Evolutionary conservation across 2,329 filamentous ascomycete species (phyloP), one percentile per base, ranked within the genome.

Genomic region (Ampelomyces quisqualis): DNA sequence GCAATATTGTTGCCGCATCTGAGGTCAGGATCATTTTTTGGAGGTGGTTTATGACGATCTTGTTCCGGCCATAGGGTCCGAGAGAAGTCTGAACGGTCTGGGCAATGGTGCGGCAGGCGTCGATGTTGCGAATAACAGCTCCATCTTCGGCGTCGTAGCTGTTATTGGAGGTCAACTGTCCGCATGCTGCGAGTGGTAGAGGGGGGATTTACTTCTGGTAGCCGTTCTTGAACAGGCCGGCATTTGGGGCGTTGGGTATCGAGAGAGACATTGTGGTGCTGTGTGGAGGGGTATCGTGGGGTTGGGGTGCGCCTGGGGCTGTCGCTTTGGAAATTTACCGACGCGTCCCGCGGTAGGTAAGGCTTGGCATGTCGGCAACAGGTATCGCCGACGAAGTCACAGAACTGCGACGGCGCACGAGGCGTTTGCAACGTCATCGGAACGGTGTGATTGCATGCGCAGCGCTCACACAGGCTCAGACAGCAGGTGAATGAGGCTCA

Each of bases 81-180:
- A 98, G 81, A 31, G 93, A 97, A 42, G 93, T 97, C 77, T 95
- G 90, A 34, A 98, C 93, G 37, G 93, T 98, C 62, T 87, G 88
- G 44, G 93, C 84, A 72, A 98, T 97, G 56, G 93, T 88, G 54
- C 90, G 83, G 77, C 93, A 98, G 69, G 94, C 93, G 68, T 98
- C 94, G 74, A 98, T 97, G 73, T 98, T 98, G 67, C 93, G 90
- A 55, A 97, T 80, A 57, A 98, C 90, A 57, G 93, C 94, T 69
- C 93, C 93, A 87, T 98, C 93, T 83, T 98, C 94, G 47, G 91
- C 85, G 69, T 97, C 91, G 76, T 98, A 95, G 80, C 94, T 97
- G 66, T 55, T 45, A 48, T 56, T 51, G 51, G 51, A 66, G 55
- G 73, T 73, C 60, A 64, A 55, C 35, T 51, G 40, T 19, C 43